A percentile compares a stretch with the other conserved stretches of the same genome.
phyloP scores from a whole-genome alignment of 2,329 filamentous ascomycete genomes.

The Lachnellula hyalina region DNA sequence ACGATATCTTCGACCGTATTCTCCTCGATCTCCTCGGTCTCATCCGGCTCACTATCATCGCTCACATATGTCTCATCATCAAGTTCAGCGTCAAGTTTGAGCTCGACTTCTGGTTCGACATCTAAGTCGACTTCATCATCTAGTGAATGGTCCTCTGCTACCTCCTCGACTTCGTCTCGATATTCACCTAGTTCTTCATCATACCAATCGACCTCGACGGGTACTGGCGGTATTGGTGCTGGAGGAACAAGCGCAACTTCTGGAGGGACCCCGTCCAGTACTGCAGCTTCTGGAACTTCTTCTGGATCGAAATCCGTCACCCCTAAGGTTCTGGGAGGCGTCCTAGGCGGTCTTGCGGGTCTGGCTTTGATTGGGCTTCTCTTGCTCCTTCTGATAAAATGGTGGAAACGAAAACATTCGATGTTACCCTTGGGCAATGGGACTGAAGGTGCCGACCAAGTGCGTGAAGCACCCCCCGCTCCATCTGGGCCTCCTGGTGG shows the following conservation, averaged over 20 bases:
- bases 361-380: conserved; percentile 51
- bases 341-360: conserved; percentile 44
- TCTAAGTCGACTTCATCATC: conserved; percentile 1
- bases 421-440: conserved; percentile 41
- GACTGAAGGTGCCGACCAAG: conserved; percentile 31
- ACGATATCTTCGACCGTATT: conserved; percentile 10
- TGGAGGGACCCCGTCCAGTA: conserved; percentile 14
- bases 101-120: conserved; percentile 1
- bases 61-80: conserved; percentile 7
- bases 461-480: conserved; percentile 22
- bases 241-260: conserved; percentile 11
- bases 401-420: conserved; percentile 45
- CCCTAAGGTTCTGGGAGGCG: conserved; percentile 27
- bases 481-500: conserved; percentile 17
- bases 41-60: conserved; percentile 1
- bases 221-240: conserved; percentile 4
- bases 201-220: conserved; percentile 6
- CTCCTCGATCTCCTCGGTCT: not conserved
- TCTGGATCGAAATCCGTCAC: conserved; percentile 20
- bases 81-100: conserved; percentile 1
- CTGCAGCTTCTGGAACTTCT: conserved; percentile 13
- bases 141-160: not conserved
- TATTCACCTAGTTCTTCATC: not conserved
- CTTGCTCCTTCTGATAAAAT: conserved; percentile 47
- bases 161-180: conserved; percentile 1